phyloP scores from a whole-genome alignment of 805 yeast genomes.

The Saturnispora ahearnii region DNA sequence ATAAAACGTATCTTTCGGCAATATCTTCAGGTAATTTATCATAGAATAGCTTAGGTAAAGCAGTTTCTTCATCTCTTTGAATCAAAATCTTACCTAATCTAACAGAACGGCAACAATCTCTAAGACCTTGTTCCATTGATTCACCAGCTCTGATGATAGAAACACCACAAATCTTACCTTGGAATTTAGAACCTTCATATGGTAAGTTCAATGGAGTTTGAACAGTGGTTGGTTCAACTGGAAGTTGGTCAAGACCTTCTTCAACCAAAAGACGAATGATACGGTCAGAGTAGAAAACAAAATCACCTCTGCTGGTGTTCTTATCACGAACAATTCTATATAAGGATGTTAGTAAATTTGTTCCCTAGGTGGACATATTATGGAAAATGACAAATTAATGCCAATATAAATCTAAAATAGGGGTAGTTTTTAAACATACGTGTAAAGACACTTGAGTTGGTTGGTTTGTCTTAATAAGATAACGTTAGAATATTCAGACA shows the following conservation, averaged over 20 bases:
- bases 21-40: constrained; percentile 94
- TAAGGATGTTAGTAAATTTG: neutral
- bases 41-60: constrained; percentile 82
- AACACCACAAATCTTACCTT: constrained; percentile 95
- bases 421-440: constrained; percentile 29
- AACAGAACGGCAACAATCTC: constrained; percentile 95
- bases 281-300: constrained; percentile 91
- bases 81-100: constrained; percentile 93
- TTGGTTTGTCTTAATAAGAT: constrained; percentile 75
- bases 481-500: constrained; percentile 39
- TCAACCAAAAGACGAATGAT: constrained; percentile 90
- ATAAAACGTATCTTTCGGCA: constrained; percentile 74
- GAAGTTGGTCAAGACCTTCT: constrained; percentile 89
- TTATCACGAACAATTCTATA: constrained; percentile 69
- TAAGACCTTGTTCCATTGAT: constrained; percentile 95
- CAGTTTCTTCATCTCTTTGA: constrained; percentile 98
- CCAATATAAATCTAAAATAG: no score
- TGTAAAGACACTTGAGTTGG: constrained; percentile 79
- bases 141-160: constrained; percentile 98
- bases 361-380: neutral
- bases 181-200: constrained; percentile 70
- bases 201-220: constrained; percentile 68
- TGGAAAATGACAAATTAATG: no score
- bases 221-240: constrained; percentile 63
- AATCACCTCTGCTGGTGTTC: constrained; percentile 77